phyloP scores from a whole-genome alignment of 1,284 basidiomycete genomes.

The Leccinum angustisporum region DNA sequence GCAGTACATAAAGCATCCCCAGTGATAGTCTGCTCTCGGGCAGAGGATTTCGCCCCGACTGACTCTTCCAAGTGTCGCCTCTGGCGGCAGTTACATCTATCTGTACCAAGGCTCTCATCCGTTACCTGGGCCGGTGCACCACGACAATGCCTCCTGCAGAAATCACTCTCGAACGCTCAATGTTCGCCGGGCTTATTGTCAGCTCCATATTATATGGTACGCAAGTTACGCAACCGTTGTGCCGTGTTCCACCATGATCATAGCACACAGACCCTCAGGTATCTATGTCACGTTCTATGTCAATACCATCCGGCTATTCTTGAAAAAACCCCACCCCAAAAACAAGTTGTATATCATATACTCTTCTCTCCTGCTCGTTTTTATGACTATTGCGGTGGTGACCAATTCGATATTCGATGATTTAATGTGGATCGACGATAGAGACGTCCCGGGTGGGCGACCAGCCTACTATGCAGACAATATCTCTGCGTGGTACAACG shows the following conservation, averaged over 20 bases:
- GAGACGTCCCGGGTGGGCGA: conserved; percentile 2
- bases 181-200: conserved; percentile 2
- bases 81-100: background rate
- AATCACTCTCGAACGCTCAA: conserved; percentile 3
- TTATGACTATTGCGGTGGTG: conserved; percentile 3
- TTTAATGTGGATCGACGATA: conserved; percentile 6
- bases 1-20: background rate
- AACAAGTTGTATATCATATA: conserved; percentile 3
- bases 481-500: conserved; percentile 6
- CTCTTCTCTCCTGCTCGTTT: conserved; percentile 1
- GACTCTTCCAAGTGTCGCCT: background rate
- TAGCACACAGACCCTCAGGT: background rate
- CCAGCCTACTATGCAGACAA: background rate
- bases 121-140: background rate
- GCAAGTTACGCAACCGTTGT: background rate
- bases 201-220: conserved; percentile 1
- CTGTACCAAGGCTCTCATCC: background rate
- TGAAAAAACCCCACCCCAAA: background rate
- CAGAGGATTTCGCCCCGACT: background rate
- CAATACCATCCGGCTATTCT: conserved; percentile 1
- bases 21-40: no score
- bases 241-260: background rate
- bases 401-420: conserved; percentile 6
- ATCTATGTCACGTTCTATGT: conserved; percentile 1
- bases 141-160: background rate